Evolutionary conservation across 106 monocot species (phyloP).

Genomic region (Dioscorea alata): DNA sequence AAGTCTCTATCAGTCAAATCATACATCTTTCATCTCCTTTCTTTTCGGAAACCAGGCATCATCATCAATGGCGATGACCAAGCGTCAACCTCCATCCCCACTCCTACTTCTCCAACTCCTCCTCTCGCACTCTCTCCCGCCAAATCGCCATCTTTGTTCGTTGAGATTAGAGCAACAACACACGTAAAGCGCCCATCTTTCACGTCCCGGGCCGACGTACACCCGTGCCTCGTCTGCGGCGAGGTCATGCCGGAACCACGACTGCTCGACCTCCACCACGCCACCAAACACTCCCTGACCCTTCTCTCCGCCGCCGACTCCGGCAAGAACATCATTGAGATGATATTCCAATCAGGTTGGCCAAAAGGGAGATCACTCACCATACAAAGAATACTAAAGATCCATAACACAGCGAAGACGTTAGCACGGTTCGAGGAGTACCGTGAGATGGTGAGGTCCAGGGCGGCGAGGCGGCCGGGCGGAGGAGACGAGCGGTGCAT

Average conservation of each 20-base stretch:
- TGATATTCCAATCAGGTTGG: constrained; percentile 67
- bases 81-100: not conserved
- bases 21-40: not conserved
- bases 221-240: constrained; percentile 39
- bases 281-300: constrained; percentile 37
- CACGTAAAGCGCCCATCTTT: constrained; percentile 16
- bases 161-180: too few relatives aligned
- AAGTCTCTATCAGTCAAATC: not conserved
- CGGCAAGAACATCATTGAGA: constrained; percentile 49
- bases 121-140: not conserved
- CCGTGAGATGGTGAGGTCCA: constrained; percentile 41
- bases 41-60: not conserved
- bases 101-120: not conserved
- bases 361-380: constrained; percentile 11
- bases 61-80: not conserved
- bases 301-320: constrained; percentile 49
- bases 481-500: constrained; percentile 42
- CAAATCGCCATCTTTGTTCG: not conserved
- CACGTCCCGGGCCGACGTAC: constrained; percentile 27
- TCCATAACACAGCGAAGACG: constrained; percentile 39
- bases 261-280: constrained; percentile 41
- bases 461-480: constrained; percentile 21
- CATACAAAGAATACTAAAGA: constrained; percentile 46
- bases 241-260: constrained; percentile 31
- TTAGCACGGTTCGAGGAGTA: constrained; percentile 61